Percentiles rank a stretch among this genome's conserved stretches.
Conservation (phyloP, 805 yeast genomes). For the Kodamaea hsintzibuensis region DNA sequence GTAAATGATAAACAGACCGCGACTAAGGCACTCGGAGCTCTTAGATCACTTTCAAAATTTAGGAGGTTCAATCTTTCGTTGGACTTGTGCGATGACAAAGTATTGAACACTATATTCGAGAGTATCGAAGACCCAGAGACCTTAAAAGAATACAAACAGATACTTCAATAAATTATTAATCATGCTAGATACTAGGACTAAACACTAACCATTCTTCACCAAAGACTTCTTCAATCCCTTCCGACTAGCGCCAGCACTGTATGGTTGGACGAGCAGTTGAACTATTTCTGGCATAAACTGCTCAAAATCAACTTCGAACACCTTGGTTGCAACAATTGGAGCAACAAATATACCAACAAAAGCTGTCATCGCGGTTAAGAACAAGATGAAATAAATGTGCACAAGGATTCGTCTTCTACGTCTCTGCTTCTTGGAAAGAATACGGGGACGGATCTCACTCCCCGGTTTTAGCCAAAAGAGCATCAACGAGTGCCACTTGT, state of each 20-base stretch:
- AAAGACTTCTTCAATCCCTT: conserved; percentile 38
- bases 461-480: conserved; percentile 68
- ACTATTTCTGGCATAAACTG: conserved; percentile 41
- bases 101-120: background rate
- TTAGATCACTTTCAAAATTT: conserved; percentile 29
- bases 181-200: background rate
- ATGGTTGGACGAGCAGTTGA: conserved; percentile 44
- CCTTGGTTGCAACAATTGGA: conserved; percentile 39
- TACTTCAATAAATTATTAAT: conserved; percentile 1
- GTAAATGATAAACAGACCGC: conserved; percentile 15
- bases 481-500: conserved; percentile 65
- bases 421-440: conserved; percentile 45
- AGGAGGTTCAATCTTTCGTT: conserved; percentile 39
- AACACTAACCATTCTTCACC: conserved; percentile 4
- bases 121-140: background rate
- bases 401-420: conserved; percentile 39
- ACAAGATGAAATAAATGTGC: conserved; percentile 34
- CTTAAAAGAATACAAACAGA: background rate
- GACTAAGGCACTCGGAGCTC: conserved; percentile 18
- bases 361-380: conserved; percentile 25
- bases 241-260: conserved; percentile 20
- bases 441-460: conserved; percentile 48
- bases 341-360: conserved; percentile 35
- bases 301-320: conserved; percentile 40
- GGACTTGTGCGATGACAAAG: conserved; percentile 27